Percentiles rank a stretch among this genome's conserved stretches.
These are phyloP conservation scores for Cryptococcus deneoformans DNA, from an alignment of 1,284 basidiomycete species.

Conservation along the genomic window DNA sequence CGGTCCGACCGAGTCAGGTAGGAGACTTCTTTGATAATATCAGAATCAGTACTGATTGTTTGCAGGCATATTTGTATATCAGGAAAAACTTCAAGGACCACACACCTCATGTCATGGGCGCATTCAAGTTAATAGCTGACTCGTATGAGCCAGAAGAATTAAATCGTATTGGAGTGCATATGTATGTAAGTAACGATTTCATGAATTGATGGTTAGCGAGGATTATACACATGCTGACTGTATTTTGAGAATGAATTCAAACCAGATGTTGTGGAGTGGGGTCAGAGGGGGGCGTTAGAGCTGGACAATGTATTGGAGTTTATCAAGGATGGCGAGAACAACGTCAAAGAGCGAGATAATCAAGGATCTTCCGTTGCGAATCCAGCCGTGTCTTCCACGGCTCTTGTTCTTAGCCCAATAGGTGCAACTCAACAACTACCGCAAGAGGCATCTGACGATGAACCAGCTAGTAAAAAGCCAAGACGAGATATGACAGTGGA, in stretches of 20 bases:
- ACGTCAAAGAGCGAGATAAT: slow-evolving; percentile 1
- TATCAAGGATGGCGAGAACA: slow-evolving; percentile 9
- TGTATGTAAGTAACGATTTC: slow-evolving; percentile 57
- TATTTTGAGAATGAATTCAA: slow-evolving; percentile 42
- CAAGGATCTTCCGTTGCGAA: neutral
- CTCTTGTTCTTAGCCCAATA: neutral
- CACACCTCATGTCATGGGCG: slow-evolving; percentile 70
- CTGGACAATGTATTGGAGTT: slow-evolving; percentile 43
- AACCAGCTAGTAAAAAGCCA: slow-evolving; percentile 8
- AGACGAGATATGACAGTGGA: slow-evolving; percentile 26
- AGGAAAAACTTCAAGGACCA: slow-evolving; percentile 73
- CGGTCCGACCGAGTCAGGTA: slow-evolving; percentile 64
- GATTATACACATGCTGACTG: neutral
- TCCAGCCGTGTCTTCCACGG: neutral
- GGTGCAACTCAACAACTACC: neutral
- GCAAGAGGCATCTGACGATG: slow-evolving; percentile 4
- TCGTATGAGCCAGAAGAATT: slow-evolving; percentile 65
- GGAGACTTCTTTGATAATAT: slow-evolving; percentile 7
- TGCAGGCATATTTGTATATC: slow-evolving; percentile 71
- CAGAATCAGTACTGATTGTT: neutral
- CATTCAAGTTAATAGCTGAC: slow-evolving; percentile 70
- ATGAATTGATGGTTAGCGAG: neutral
- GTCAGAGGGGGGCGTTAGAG: slow-evolving; percentile 40
- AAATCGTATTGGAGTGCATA: slow-evolving; percentile 63
- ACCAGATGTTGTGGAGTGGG: slow-evolving; percentile 49